Evolutionary conservation across 345 rosid species (phyloP), one percentile per base, ranked within the genome.

Genomic region (Jatropha curcas): DNA sequence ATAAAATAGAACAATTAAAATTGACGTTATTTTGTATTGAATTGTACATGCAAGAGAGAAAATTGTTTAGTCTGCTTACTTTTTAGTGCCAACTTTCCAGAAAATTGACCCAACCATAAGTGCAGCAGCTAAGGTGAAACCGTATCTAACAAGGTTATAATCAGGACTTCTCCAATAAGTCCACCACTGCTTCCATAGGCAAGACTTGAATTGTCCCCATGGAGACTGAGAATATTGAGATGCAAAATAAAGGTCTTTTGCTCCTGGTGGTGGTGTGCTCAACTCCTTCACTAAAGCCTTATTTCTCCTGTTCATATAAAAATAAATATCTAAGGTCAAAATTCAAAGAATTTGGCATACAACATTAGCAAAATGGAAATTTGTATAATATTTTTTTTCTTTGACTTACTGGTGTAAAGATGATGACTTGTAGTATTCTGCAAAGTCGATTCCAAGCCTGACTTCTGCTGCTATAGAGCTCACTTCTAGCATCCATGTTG

Each of bases 401-500:
- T 75, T 67, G 37, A 77, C 96, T 75, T 81, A 89, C 98, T 82
- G 83, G 74, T 74, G 31, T 67, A 90, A 79, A 25, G 91, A 67
- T 61, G 96, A 85, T 41, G 83, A 76, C 61, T 73, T 83, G 85
- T 90, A 86, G 71, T 82, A 55, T 43, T 90, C 90, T n/a, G 94
- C 91, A 69, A 92, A 92, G 80, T 92, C 96, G 30, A 86, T 83
- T 69, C 82, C 83, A 20, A 92, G 90, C 39, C 85, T 79, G 1
- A 82, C 75, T 80, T 92, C 98, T 27, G 86, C 87, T 31, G 98
- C 90, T 9, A 80, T 46, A n/a, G 96, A 89, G 81, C 91, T 92
- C 75, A 89, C 98, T 90, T 90, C 96, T 34, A 90, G 83, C 96
- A 90, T 90, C 96, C 96, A 90, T 51, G 96, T 90, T 0, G 98